These are phyloP conservation scores for Harringtonia lauricola DNA, from an alignment of 2,329 filamentous ascomycete species.

Conservation along the genomic window DNA sequence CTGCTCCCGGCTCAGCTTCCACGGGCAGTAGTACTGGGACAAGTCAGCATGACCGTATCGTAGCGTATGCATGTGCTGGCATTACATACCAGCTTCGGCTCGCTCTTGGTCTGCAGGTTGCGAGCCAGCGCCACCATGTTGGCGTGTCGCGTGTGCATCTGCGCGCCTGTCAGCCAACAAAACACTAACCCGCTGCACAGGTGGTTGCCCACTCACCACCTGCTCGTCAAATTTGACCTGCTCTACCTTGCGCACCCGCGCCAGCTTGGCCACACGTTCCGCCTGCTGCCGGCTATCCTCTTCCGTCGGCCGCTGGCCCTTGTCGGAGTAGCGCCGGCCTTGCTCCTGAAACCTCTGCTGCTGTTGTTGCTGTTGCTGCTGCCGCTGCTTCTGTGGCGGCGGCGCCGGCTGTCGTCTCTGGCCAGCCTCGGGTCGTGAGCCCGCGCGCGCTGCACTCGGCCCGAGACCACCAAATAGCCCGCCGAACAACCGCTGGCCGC, in stretches of 20 bases:
- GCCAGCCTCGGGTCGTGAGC: constrained; percentile 49
- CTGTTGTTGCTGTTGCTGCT: constrained; percentile 47
- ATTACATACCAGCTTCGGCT: constrained; percentile 61
- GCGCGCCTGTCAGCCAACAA: constrained; percentile 14
- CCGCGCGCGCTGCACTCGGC: constrained; percentile 41
- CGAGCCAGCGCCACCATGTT: constrained; percentile 62
- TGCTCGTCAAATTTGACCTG: constrained; percentile 67
- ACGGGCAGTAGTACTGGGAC: constrained; percentile 72
- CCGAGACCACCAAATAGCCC: constrained; percentile 68
- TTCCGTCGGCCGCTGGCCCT: constrained; percentile 18
- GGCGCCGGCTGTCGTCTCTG: constrained; percentile 72
- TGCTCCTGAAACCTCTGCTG: constrained; percentile 57
- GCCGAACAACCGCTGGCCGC: constrained; percentile 78
- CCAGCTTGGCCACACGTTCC: constrained; percentile 54
- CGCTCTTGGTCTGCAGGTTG: constrained; percentile 59
- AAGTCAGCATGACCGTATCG: not conserved
- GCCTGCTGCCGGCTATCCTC: constrained; percentile 59
- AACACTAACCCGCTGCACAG: not conserved
- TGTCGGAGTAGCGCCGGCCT: constrained; percentile 26
- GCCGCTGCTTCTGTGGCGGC: constrained; percentile 65
- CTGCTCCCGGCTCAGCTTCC: constrained; percentile 60
- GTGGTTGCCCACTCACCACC: constrained; percentile 44
- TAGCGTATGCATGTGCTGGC: no score
- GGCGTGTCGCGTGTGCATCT: constrained; percentile 68
- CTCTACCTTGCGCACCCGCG: constrained; percentile 50